These are phyloP conservation scores for Leavenworthia alabamica DNA, from an alignment of 345 rosid genomes.

Conservation along the genomic window DNA sequence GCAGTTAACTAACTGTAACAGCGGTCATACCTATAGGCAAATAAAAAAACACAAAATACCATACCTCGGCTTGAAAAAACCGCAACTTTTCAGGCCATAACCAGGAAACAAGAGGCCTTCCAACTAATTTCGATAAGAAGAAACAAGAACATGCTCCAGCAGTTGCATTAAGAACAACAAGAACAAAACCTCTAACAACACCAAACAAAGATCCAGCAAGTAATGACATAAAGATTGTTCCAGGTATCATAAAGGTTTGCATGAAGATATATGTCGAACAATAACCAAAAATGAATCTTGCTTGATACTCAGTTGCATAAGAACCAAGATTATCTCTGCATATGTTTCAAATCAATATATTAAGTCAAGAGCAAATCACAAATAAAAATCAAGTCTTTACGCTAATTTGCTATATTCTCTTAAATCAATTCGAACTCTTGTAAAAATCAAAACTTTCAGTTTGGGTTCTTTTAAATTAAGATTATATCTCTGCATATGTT, in stretches of 20 bases:
- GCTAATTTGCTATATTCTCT: too few relatives aligned
- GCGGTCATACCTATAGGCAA: too few relatives aligned
- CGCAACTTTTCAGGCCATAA: constrained; percentile 92
- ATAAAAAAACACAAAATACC: neutral
- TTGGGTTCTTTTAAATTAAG: too few relatives aligned
- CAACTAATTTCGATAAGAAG: constrained; percentile 85
- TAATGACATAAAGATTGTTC: constrained; percentile 95
- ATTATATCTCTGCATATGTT: too few relatives aligned
- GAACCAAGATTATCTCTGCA: constrained; percentile 78
- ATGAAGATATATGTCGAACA: constrained; percentile 96
- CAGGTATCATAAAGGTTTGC: constrained; percentile 99
- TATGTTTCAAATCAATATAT: neutral
- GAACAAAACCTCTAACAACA: constrained; percentile 70
- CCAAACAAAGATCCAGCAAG: constrained; percentile 98
- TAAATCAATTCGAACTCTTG: too few relatives aligned
- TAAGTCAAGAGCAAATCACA: too few relatives aligned
- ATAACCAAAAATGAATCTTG: constrained; percentile 79
- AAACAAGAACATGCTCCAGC: constrained; percentile 95
- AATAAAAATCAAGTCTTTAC: too few relatives aligned
- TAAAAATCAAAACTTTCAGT: too few relatives aligned
- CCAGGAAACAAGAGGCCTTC: constrained; percentile 86
- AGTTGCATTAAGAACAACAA: constrained; percentile 87
- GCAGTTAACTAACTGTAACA: too few relatives aligned
- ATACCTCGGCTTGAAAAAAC: constrained; percentile 87
- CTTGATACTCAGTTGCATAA: constrained; percentile 72